Evolutionary conservation across 345 rosid species (phyloP).

Genomic region (Populus nigra): DNA sequence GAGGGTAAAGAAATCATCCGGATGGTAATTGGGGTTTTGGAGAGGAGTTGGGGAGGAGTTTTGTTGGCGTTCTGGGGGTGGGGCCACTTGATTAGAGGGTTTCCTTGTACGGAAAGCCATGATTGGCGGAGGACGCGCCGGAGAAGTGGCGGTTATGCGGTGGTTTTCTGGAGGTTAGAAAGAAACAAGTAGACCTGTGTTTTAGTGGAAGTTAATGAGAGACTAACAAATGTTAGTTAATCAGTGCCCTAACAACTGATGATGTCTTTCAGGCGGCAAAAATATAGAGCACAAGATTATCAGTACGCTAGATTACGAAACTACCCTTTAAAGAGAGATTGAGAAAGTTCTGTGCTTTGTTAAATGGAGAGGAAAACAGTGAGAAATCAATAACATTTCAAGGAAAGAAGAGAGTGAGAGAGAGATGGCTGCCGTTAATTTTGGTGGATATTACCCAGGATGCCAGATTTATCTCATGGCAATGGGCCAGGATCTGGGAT

Average conservation of each 20-base stretch:
- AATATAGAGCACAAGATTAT: background rate
- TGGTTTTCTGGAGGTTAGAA: background rate
- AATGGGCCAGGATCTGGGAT: constrained; percentile 1
- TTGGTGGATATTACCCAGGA: constrained; percentile 18
- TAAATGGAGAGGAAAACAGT: background rate
- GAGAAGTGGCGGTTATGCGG: constrained; percentile 1
- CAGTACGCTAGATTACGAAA: background rate
- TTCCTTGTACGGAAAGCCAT: constrained; percentile 27
- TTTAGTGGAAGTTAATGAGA: background rate
- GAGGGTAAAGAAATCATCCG: constrained; percentile 43
- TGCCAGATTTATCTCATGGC: constrained; percentile 20
- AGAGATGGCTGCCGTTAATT: constrained; percentile 45
- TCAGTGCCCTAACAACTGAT: background rate
- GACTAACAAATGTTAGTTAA: background rate
- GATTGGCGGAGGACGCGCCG: constrained; percentile 27
- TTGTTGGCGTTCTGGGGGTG: constrained; percentile 14
- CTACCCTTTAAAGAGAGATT: background rate
- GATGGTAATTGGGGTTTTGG: constrained; percentile 20
- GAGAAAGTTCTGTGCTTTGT: background rate
- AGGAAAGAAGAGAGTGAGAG: background rate
- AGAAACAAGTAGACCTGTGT: background rate
- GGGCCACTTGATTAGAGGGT: constrained; percentile 41
- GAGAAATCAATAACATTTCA: background rate
- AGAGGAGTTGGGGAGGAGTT: constrained; percentile 5
- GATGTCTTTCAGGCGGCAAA: constrained; percentile 14